Percentiles rank a stretch among this genome's conserved stretches.
phyloP scores from a whole-genome alignment of 257 asterid species.

The Rehmannia glutinosa region DNA sequence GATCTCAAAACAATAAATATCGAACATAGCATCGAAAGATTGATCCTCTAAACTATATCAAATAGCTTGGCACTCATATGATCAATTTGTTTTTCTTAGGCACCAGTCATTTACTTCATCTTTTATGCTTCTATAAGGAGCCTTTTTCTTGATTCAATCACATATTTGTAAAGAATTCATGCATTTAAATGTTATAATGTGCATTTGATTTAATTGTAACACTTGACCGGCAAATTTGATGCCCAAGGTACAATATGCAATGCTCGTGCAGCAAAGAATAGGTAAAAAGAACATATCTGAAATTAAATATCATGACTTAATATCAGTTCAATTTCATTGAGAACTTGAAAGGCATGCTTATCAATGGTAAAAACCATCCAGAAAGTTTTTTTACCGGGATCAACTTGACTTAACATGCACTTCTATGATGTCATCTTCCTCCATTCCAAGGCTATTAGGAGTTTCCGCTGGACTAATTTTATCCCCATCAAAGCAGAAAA shows the following conservation, averaged over 20 bases:
- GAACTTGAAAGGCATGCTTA: background rate
- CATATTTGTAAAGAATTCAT: background rate
- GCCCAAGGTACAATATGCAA: background rate
- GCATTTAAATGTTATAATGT: background rate
- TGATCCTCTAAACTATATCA: background rate
- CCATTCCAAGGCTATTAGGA: slow-evolving; percentile 79
- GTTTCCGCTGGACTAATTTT: slow-evolving; percentile 56
- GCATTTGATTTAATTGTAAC: background rate
- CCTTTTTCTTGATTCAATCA: background rate
- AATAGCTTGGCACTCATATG: background rate
- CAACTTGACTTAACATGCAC: slow-evolving; percentile 58
- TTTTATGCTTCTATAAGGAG: too few relatives aligned
- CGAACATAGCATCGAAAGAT: too few relatives aligned
- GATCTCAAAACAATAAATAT: background rate
- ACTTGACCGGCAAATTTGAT: background rate
- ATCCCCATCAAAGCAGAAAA: slow-evolving; percentile 78
- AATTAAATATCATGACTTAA: background rate
- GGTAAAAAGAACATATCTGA: background rate
- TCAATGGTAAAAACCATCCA: slow-evolving; percentile 1
- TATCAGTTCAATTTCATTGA: background rate
- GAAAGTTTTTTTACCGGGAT: slow-evolving; percentile 29
- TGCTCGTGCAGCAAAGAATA: background rate
- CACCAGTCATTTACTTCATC: too few relatives aligned
- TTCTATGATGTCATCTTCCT: slow-evolving; percentile 83
- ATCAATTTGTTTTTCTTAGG: too few relatives aligned